Base-by-base conservation (phyloP, 2,329 filamentous ascomycete species). In the Colletotrichum coccodes region DNA sequence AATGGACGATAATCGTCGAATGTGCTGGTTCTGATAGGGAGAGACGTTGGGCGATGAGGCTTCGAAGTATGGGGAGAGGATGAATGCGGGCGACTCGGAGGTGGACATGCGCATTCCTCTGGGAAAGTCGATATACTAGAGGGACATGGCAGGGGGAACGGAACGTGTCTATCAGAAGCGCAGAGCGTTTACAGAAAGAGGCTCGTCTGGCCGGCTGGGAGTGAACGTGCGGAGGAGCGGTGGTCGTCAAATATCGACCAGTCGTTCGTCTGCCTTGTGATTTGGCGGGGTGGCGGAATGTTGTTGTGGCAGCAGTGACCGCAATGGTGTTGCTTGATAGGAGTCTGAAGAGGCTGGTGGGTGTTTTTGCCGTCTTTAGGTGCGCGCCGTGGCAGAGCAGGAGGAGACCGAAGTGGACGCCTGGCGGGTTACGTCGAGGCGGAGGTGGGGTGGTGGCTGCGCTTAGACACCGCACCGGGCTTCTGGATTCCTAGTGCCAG, bases 391-490 rank as follows among this genome's bases (percentile, higher is more conserved):
- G 66, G 65, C 61, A 65, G 61, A 65, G 56, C 54, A 60, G 56
- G 46, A 65, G 54, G 47, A 54, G 54, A 52, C 65, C 54, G 57
- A 52, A 56, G 42, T 44, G 46, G 42, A 56, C 30, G 60, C 61
- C 30, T 68, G 54, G 53, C 38, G 38, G 65, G 46, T 53, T 68
- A 40, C 47, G 65, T 53, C 49, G 66, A 69, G 61, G 38, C 66
- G 49, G 56, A 60, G 61, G 61, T 69, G 66, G 66, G 54, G 66
- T 60, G 66, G 66, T 69, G 61, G 66, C 62, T 69, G 62, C 66
- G 66, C 66, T 69, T 69, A 56, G 66, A 62, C 66, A 56, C 61
- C 40, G 56, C 66, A 69, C 66, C 66, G 66, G 54, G 54, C 63
- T 60, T 69, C 61, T 69, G 49, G 49, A 66, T 56, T 36, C 53